phyloP scores from a whole-genome alignment of 1,284 basidiomycete species.

The Mycena citricolor region DNA sequence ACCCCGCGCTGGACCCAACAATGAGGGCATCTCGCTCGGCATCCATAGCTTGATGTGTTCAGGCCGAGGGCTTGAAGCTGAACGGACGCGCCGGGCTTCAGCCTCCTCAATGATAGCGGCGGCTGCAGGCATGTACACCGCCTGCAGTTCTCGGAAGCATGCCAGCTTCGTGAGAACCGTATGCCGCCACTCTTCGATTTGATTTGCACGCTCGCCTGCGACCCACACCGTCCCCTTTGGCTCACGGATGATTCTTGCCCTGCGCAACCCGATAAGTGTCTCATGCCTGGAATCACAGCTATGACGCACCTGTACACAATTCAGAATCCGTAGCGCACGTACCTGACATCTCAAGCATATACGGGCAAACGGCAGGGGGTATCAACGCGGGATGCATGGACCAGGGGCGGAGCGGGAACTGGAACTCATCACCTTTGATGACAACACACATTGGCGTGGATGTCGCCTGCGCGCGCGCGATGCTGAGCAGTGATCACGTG shows the following conservation, averaged over 20 bases:
- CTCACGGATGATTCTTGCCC: neutral
- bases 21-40: constrained; percentile 6
- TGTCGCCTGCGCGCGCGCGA: too few species aligned
- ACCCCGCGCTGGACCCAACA: neutral
- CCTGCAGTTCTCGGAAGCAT: constrained; percentile 8
- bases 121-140: constrained; percentile 14
- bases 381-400: too few species aligned
- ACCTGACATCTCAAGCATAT: too few species aligned
- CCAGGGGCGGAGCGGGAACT: too few species aligned
- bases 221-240: neutral
- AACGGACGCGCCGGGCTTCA: neutral
- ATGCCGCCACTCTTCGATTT: neutral
- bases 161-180: neutral
- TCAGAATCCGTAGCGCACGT: too few species aligned
- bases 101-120: neutral
- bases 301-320: too few species aligned
- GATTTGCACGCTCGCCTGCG: constrained; percentile 1
- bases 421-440: too few species aligned
- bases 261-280: too few species aligned
- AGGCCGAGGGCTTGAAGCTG: neutral
- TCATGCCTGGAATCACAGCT: too few species aligned
- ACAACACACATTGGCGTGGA: too few species aligned
- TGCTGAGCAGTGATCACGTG: too few species aligned
- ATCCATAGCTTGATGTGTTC: constrained; percentile 16
- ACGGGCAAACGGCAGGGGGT: too few species aligned